Evolutionary conservation across 331 rosid species (phyloP), one percentile per base, ranked within the genome.

Genomic region (Cydonia oblonga): DNA sequence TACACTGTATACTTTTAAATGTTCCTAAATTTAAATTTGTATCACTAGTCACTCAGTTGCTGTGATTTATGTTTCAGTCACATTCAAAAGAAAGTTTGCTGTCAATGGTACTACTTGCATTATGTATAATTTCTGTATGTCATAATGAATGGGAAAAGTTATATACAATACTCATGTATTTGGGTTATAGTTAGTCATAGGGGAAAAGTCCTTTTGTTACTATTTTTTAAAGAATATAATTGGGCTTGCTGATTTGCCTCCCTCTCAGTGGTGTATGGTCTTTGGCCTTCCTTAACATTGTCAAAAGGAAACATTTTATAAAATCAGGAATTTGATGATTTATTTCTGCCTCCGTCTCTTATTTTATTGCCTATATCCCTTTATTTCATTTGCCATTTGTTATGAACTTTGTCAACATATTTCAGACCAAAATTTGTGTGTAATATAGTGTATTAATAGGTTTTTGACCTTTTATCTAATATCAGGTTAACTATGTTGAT

Each of bases 401-500:
- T 60, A 59, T 13, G 64, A 59, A 24, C 12, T 29, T 29, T 61
- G 40, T 61, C 11, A 59, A n/a, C 32, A 59, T 24, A 24, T 58
- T 58, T 61, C 38, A 61, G 66, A 61, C 40, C 42, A 61, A 61
- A 28, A 18, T 15, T 51, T 51, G 56, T 16, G 3, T 28, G 40
- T 3, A 22, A 66, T 56, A 33, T 30, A 44, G 35, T 52, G 13
- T 23, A 3, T 29, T 44, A 26, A 26, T 11, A 52, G 38, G 72
- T 44, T 40, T 40, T 40, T 53, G 29, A 51, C 18, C 35, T 72
- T 25, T 59, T 44, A 70, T 71, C 61, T 81, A 71, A 62, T 83
- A 66, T 72, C 91, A 93, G 98, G 97, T 93, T 61, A 84, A 82
- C 81, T 93, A 89, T 86, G 96, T 91, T 51, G 86, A 88, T 70